Percentiles rank a stretch among this genome's conserved stretches.
These are phyloP conservation scores for Amauroascus niger DNA, from an alignment of 2,329 filamentous ascomycete genomes.

Conservation along the genomic window DNA sequence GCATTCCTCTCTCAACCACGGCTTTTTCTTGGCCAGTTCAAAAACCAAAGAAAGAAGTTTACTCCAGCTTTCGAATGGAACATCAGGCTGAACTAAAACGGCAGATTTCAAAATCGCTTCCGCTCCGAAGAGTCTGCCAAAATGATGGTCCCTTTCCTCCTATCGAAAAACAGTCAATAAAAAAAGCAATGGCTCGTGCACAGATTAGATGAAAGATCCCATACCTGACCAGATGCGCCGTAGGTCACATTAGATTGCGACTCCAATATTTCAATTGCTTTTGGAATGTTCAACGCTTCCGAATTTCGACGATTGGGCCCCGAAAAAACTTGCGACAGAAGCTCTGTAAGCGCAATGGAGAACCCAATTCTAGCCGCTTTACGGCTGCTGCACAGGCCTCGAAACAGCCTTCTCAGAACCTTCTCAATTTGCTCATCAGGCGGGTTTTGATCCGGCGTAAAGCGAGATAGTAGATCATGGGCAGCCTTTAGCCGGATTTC, in stretches of 20 bases:
- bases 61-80: slow-evolving; percentile 43
- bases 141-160: slow-evolving; percentile 75
- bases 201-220: slow-evolving; percentile 16
- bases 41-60: slow-evolving; percentile 63
- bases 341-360: slow-evolving; percentile 75
- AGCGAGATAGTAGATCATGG: slow-evolving; percentile 36
- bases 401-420: slow-evolving; percentile 57
- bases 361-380: slow-evolving; percentile 85
- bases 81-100: slow-evolving; percentile 53
- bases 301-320: slow-evolving; percentile 19
- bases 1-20: slow-evolving; percentile 82
- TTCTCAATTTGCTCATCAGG: slow-evolving; percentile 35
- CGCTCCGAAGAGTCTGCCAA: slow-evolving; percentile 78
- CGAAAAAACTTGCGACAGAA: slow-evolving; percentile 60
- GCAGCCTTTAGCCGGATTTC: slow-evolving; percentile 40
- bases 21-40: slow-evolving; percentile 66
- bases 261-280: slow-evolving; percentile 44
- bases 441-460: slow-evolving; percentile 34
- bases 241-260: slow-evolving; percentile 44
- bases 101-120: slow-evolving; percentile 75
- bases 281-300: slow-evolving; percentile 31
- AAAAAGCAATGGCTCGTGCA: slow-evolving; percentile 43
- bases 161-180: slow-evolving; percentile 47
- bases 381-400: slow-evolving; percentile 78
- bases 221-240: slow-evolving; percentile 46